Evolutionary conservation across 2,329 filamentous ascomycete genomes (phyloP), one percentile per base, ranked within the genome.

Genomic region (Colletotrichum simmondsii): DNA sequence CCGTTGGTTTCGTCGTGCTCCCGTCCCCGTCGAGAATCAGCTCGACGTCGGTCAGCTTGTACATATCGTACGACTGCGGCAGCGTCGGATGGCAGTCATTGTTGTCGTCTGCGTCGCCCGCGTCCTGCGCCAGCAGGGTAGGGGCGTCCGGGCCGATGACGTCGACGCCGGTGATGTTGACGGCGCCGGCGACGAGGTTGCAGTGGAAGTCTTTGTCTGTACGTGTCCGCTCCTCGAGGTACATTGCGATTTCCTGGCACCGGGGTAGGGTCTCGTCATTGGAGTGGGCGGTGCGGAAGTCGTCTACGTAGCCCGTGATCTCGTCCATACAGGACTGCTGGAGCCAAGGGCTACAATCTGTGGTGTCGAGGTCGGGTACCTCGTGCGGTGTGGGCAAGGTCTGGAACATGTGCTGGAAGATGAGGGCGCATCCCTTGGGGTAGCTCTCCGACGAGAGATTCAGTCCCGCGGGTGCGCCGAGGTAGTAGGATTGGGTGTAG

Each of bases 301-400:
- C 71, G 66, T 73, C 71, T 2, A 73, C 71, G 56, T 73, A 73
- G 46, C 71, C 71, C 30, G 71, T 73, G 66, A 73, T 73, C 71
- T 73, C 71, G 66, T 73, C 71, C 71, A 73, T 73, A 67, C 71
- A 73, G 52, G 65, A 70, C 61, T 73, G 71, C 71, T 73, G 71
- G 60, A 73, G 67, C 71, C 71, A 73, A 5, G 71, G 28, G 22
- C 66, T 71, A 60, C 71, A 73, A 56, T 73, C 71, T 12, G 71
- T 73, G n/a, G 71, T 71, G 30, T 73, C 71, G 26, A 26, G 28
- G 56, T 73, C 71, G 1, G 61, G 53, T 1, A 73, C 71, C 66
- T 73, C 71, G 67, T 73, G 71, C 32, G 66, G 60, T 26, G 70
- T 73, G 42, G 71, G 71, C 11, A 73, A 46, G 4, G 71, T 73